Evolutionary conservation across 2,329 filamentous ascomycete species (phyloP).

Genomic region (Nemania diffusa): DNA sequence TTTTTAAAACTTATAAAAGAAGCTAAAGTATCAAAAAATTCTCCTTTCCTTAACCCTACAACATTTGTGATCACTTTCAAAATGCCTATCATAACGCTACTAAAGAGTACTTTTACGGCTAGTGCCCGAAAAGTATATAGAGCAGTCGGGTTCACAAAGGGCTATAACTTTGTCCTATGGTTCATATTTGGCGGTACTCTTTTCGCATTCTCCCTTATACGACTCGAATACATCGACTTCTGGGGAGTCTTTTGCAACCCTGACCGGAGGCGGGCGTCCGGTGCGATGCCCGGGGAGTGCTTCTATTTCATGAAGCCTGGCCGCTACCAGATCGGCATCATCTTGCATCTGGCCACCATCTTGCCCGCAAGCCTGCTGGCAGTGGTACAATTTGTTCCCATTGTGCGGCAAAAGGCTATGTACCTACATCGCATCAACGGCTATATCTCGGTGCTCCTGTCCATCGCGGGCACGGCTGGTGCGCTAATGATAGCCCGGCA

Average conservation of each 20-base stretch:
- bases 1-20: background rate
- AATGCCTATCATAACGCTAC: slow-evolving; percentile 21
- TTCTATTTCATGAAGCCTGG: slow-evolving; percentile 51
- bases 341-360: slow-evolving; percentile 58
- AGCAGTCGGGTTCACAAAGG: slow-evolving; percentile 64
- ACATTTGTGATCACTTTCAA: background rate
- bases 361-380: slow-evolving; percentile 58
- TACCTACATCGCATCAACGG: slow-evolving; percentile 70
- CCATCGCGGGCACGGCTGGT: slow-evolving; percentile 57
- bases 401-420: slow-evolving; percentile 58
- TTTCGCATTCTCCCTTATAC: slow-evolving; percentile 60
- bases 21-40: background rate
- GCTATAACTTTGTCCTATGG: slow-evolving; percentile 68
- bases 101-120: slow-evolving; percentile 32
- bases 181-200: slow-evolving; percentile 59
- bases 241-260: slow-evolving; percentile 51
- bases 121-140: slow-evolving; percentile 53
- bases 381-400: slow-evolving; percentile 61
- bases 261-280: background rate
- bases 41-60: background rate
- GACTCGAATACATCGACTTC: slow-evolving; percentile 61
- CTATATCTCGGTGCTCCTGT: slow-evolving; percentile 63
- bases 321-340: slow-evolving; percentile 54
- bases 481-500: slow-evolving; percentile 64
- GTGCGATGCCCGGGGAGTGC: slow-evolving; percentile 53